These are phyloP conservation scores for Hypoxylon sp. DNA, from an alignment of 2,329 filamentous ascomycete species.

Conservation along the genomic window DNA sequence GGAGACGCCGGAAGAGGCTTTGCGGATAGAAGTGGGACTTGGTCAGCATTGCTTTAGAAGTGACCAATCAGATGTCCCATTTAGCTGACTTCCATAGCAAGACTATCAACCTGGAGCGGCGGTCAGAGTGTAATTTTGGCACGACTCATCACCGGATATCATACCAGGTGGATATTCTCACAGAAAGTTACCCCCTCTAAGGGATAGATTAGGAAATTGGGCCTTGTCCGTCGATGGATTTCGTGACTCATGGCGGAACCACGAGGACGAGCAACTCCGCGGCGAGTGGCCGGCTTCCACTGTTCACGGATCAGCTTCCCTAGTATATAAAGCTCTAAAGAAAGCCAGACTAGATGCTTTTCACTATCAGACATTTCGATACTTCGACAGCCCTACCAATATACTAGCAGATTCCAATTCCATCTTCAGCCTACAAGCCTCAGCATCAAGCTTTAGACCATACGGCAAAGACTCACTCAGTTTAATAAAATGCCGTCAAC, in stretches of 20 bases:
- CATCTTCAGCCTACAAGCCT: slow-evolving; percentile 5
- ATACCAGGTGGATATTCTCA: slow-evolving; percentile 3
- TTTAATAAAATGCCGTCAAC: slow-evolving; percentile 23
- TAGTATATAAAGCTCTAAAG: slow-evolving; percentile 16
- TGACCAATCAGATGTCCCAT: slow-evolving; percentile 22
- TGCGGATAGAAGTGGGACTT: slow-evolving; percentile 6
- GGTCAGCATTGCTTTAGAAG: slow-evolving; percentile 30
- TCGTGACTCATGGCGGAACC: slow-evolving; percentile 14
- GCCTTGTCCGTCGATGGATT: slow-evolving; percentile 4
- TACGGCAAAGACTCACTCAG: neutral
- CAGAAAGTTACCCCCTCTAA: neutral
- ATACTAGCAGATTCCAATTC: neutral
- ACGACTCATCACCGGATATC: neutral
- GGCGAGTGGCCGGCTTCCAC: neutral
- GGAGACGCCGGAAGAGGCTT: neutral
- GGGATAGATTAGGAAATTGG: slow-evolving; percentile 4
- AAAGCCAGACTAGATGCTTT: slow-evolving; percentile 6
- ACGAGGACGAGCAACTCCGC: slow-evolving; percentile 29
- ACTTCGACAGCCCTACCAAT: neutral
- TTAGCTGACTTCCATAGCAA: slow-evolving; percentile 26
- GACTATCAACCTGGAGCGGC: slow-evolving; percentile 1
- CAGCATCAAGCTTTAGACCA: slow-evolving; percentile 8
- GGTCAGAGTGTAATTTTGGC: slow-evolving; percentile 15
- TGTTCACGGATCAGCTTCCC: neutral
- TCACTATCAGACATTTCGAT: neutral